A percentile compares a stretch with the other conserved stretches of the same genome.
These are phyloP conservation scores for Porcisia deanei DNA, from an alignment of 208 protist genomes.

Conservation along the genomic window DNA sequence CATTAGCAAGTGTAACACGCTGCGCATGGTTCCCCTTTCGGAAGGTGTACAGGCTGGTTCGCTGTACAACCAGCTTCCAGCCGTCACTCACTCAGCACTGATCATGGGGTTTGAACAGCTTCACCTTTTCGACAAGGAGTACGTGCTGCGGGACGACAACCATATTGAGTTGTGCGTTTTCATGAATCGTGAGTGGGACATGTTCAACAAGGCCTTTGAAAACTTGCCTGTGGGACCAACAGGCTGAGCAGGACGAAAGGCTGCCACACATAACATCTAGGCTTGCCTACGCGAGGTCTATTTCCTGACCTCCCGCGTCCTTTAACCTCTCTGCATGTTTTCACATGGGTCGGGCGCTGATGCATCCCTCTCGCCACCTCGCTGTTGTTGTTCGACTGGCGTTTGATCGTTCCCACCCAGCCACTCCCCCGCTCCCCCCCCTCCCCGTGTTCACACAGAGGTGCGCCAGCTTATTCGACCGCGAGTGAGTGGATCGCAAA, in stretches of 20 bases:
- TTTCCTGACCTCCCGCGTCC: not conserved
- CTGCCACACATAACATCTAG: not conserved
- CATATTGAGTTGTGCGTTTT: conserved; percentile 87
- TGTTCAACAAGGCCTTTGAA: conserved; percentile 79
- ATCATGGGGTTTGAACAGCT: conserved; percentile 82
- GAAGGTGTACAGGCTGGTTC: conserved; percentile 55
- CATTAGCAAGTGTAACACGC: conserved; percentile 58
- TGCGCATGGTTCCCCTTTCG: conserved; percentile 83
- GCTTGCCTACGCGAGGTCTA: not conserved
- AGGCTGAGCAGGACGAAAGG: not conserved
- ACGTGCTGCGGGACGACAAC: conserved; percentile 71
- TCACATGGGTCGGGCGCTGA: not conserved
- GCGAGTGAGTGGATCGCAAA: not conserved
- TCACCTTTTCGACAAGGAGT: conserved; percentile 78
- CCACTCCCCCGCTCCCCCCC: not conserved
- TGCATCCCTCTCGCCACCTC: not conserved
- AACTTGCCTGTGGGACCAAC: conserved; percentile 25
- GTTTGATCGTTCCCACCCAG: not conserved
- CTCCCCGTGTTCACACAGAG: not conserved
- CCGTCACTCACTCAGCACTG: conserved; percentile 73
- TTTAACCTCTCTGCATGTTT: not conserved
- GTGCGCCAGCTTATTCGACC: not conserved
- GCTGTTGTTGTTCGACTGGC: not conserved
- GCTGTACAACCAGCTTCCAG: conserved; percentile 77
- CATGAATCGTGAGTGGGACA: conserved; percentile 86